Evolutionary conservation across 345 rosid genomes (phyloP), one percentile per base, ranked within the genome.

Genomic region (Garcia nutans): DNA sequence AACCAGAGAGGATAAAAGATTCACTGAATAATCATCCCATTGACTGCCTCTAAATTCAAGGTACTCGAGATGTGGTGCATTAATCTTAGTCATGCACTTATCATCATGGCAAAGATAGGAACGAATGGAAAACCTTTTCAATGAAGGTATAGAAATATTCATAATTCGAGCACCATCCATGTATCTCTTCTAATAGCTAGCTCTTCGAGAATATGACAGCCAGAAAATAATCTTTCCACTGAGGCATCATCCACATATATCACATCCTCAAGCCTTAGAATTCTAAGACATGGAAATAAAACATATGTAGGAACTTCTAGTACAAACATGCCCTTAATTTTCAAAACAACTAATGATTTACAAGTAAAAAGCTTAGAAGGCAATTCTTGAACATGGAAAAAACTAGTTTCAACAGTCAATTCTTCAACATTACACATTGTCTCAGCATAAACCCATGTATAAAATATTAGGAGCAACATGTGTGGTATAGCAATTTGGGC

Each of bases 131-230:
- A 65, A 10, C 17, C 47, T 20, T 68, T 64, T 22, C 11, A 71
- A 22, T 13, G 71, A 54, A 65, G 60, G 59, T 13, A 16, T 24
- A 19, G 15, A 24, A n/a, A 80, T 72, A 45, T 63, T 61, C 42
- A 70, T 6, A 31, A 4, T n/a, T 8, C 4, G 20, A 11, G 54
- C 33, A 68, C 5, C 47, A 10, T 26, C 60, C n/a, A 23, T 0
- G 1, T 1, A 8, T 28, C 28, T 8, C 31, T 3, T 9, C 2
- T 8, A 8, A 74, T 10, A 10, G 0, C 6, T 31, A 79, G 12
- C 19, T 68, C 74, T 11, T 79, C 58, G 0, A 79, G 74, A 8
- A 19, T 3, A 12, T 58, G 61, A 13, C 74, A 79, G 6, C 77
- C 19, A 9, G 65, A 74, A 10, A 74, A 26, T 6, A 78, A 56